Conservation (phyloP, 140 eudicot genomes). For the Ambrosia hybrid region DNA sequence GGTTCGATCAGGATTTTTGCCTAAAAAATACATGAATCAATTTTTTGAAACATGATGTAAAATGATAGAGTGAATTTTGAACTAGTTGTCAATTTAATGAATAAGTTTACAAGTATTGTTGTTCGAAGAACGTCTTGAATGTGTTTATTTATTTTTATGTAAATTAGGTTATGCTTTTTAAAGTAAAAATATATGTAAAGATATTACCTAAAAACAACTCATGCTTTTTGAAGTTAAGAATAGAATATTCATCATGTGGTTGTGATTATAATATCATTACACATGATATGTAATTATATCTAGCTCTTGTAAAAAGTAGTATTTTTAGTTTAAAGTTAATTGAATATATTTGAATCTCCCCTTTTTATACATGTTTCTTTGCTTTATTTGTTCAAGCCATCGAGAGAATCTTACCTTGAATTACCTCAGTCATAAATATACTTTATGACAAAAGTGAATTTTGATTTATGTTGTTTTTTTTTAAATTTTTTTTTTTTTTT, state of each 20-base stretch:
- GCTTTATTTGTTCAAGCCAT: slow-evolving; percentile 16
- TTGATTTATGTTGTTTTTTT: slow-evolving; percentile 14
- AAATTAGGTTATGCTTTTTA: too few relatives aligned
- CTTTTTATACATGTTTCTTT: slow-evolving; percentile 30
- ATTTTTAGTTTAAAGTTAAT: slow-evolving; percentile 3
- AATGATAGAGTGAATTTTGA: too few relatives aligned
- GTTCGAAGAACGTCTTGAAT: too few relatives aligned
- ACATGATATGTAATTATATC: slow-evolving; percentile 35
- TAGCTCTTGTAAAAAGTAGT: slow-evolving; percentile 24
- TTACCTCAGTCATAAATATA: slow-evolving; percentile 36
- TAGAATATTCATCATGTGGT: slow-evolving; percentile 25
- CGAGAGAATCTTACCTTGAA: slow-evolving; percentile 45
- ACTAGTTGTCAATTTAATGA: too few relatives aligned
- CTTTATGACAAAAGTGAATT: slow-evolving; percentile 44
- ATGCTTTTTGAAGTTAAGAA: not conserved
- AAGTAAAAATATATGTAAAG: not conserved
- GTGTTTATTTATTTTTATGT: too few relatives aligned
- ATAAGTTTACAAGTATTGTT: too few relatives aligned
- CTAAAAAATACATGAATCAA: too few relatives aligned
- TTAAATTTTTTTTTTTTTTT: not conserved
- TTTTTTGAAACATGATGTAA: too few relatives aligned
- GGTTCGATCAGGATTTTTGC: too few relatives aligned
- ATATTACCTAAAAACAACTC: not conserved
- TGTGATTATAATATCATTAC: slow-evolving; percentile 47
- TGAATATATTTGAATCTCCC: slow-evolving; percentile 35